Conservation (phyloP, 2,329 filamentous ascomycete genomes). For the Trichoderma sp. region DNA sequence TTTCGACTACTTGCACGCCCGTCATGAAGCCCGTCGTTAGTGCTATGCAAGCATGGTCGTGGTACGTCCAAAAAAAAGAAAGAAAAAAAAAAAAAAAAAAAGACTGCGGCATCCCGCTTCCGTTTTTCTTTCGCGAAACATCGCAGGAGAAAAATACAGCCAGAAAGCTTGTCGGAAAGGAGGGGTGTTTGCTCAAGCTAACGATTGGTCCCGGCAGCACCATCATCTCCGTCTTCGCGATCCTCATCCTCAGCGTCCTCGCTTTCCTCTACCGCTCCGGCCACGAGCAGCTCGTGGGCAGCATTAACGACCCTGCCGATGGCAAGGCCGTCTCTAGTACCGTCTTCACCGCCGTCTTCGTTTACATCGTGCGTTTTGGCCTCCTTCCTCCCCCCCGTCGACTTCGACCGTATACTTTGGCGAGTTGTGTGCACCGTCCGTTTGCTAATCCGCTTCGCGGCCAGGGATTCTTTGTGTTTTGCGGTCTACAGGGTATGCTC, state of each 20-base stretch:
- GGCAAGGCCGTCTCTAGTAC: constrained; percentile 76
- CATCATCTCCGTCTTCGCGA: constrained; percentile 63
- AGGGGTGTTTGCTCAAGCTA: neutral
- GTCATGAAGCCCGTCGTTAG: constrained; percentile 94
- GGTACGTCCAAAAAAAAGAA: constrained; percentile 55
- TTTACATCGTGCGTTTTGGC: constrained; percentile 72
- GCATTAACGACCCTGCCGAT: constrained; percentile 66
- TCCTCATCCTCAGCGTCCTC: constrained; percentile 62
- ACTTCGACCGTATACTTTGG: neutral
- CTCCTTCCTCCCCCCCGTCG: neutral
- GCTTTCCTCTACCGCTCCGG: constrained; percentile 72
- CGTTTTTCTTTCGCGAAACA: neutral
- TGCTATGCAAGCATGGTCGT: constrained; percentile 90
- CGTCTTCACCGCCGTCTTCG: constrained; percentile 81
- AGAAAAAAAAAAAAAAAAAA: too few relatives aligned
- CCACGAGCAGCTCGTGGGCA: constrained; percentile 81
- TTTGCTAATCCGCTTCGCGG: neutral
- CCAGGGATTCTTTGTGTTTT: constrained; percentile 87
- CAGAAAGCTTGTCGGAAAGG: neutral
- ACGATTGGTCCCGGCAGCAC: constrained; percentile 52
- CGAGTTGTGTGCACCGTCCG: neutral
- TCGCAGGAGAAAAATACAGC: neutral
- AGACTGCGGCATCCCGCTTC: neutral
- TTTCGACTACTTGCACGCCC: constrained; percentile 27
- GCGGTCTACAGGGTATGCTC: constrained; percentile 81